Percentiles rank a stretch among this genome's conserved stretches.
Evolutionary conservation across 805 yeast species (phyloP).

Genomic region (Starmerella vaccinii): DNA sequence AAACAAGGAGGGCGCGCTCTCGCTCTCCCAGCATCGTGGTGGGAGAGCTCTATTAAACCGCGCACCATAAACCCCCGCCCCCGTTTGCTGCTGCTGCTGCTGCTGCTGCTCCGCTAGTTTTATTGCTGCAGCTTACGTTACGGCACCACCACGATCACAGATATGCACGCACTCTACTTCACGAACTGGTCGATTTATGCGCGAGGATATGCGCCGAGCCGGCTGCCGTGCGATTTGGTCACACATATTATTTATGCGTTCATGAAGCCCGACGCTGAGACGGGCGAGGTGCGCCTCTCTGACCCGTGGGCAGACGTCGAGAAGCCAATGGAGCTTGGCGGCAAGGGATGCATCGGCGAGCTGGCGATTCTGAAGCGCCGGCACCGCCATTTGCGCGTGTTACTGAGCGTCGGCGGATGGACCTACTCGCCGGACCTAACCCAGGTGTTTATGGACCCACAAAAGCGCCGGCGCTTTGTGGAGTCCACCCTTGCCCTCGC

Average conservation of each 20-base stretch:
- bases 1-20: too few relatives aligned
- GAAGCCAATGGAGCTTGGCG: conserved; percentile 25
- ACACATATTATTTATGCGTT: conserved; percentile 77
- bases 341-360: conserved; percentile 43
- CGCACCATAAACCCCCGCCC: not conserved
- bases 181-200: conserved; percentile 57
- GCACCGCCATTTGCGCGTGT: conserved; percentile 38
- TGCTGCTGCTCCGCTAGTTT: not conserved
- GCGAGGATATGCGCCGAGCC: conserved; percentile 47
- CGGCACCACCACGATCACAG: not conserved
- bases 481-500: conserved; percentile 40
- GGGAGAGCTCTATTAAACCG: not conserved
- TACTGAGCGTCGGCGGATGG: conserved; percentile 83
- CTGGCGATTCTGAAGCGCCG: conserved; percentile 35
- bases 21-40: not conserved
- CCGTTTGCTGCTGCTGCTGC: not conserved
- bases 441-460: conserved; percentile 33
- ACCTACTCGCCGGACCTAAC: conserved; percentile 43
- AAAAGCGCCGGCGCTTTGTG: conserved; percentile 40
- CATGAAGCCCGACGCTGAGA: conserved; percentile 42
- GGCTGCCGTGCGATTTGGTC: conserved; percentile 46
- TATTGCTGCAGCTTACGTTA: not conserved
- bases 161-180: conserved; percentile 21
- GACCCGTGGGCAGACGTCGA: conserved; percentile 60
- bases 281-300: conserved; percentile 46